A percentile compares a stretch with the other conserved stretches of the same genome.
Evolutionary conservation across 345 rosid species (phyloP).

Genomic region (Pugionium cornutum): DNA sequence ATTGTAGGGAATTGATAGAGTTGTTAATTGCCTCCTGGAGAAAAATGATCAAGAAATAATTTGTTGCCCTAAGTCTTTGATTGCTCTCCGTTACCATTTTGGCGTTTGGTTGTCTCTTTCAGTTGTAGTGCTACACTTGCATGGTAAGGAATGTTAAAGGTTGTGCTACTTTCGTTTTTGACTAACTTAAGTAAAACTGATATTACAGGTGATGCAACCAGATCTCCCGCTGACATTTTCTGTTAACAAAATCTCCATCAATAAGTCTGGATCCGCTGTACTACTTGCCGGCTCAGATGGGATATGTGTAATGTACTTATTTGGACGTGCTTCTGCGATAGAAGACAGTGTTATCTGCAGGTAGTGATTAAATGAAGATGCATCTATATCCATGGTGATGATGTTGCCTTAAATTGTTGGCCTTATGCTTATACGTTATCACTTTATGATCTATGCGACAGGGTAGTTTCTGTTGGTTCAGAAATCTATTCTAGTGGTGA

Average conservation of each 20-base stretch:
- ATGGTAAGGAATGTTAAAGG: not conserved
- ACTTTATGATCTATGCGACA: slow-evolving; percentile 40
- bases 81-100: no score
- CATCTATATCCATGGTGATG: not conserved
- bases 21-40: no score
- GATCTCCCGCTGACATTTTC: slow-evolving; percentile 54
- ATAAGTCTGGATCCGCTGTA: slow-evolving; percentile 76
- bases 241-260: slow-evolving; percentile 73
- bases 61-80: no score
- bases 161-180: not conserved
- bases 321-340: slow-evolving; percentile 59
- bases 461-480: slow-evolving; percentile 80
- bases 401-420: not conserved
- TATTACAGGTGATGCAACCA: slow-evolving; percentile 64
- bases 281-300: slow-evolving; percentile 68
- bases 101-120: no score
- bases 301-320: slow-evolving; percentile 71
- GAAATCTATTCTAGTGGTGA: slow-evolving; percentile 57
- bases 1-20: no score
- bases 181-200: not conserved
- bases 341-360: slow-evolving; percentile 70
- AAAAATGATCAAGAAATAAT: no score
- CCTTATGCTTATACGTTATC: slow-evolving; percentile 18
- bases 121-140: no score
- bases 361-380: slow-evolving; percentile 39